These are phyloP conservation scores for Yamadazyma phyllophila DNA, from an alignment of 805 yeast genomes.

Conservation along the genomic window DNA sequence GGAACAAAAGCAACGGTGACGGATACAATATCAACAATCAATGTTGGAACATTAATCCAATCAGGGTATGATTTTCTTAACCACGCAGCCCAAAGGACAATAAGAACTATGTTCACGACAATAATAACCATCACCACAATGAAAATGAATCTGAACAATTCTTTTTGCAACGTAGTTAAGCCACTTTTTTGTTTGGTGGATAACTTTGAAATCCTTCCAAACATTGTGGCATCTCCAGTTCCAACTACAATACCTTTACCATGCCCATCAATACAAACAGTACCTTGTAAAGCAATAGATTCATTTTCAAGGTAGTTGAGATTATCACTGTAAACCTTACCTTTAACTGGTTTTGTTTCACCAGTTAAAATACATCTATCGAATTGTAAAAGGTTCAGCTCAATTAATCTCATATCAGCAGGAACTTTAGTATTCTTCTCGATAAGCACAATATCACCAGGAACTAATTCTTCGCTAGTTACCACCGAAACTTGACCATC, in stretches of 20 bases:
- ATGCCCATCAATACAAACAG: constrained; percentile 41
- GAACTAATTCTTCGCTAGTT: constrained; percentile 36
- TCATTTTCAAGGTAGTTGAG: constrained; percentile 42
- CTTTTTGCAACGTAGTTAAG: constrained; percentile 42
- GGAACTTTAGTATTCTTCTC: constrained; percentile 42
- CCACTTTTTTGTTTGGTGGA: constrained; percentile 40
- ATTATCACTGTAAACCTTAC: constrained; percentile 21
- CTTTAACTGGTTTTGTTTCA: constrained; percentile 43
- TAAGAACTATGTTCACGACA: constrained; percentile 25
- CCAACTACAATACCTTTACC: constrained; percentile 45
- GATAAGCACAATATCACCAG: constrained; percentile 44
- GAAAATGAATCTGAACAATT: constrained; percentile 36
- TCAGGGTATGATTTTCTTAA: constrained; percentile 33
- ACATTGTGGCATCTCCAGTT: constrained; percentile 45
- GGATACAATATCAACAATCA: constrained; percentile 44
- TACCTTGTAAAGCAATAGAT: constrained; percentile 48
- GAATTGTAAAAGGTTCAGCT: constrained; percentile 39
- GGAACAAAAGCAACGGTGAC: constrained; percentile 51
- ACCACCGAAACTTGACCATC: constrained; percentile 26
- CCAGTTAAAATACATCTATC: constrained; percentile 51
- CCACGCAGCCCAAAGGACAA: constrained; percentile 46
- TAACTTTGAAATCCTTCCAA: constrained; percentile 45
- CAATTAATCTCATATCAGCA: constrained; percentile 45
- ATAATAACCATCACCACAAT: constrained; percentile 24
- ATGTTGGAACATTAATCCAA: constrained; percentile 41